Evolutionary conservation across 495 filamentous ascomycete genomes (phyloP), one percentile per base, ranked within the genome.

Genomic region (Penicillium taxi): DNA sequence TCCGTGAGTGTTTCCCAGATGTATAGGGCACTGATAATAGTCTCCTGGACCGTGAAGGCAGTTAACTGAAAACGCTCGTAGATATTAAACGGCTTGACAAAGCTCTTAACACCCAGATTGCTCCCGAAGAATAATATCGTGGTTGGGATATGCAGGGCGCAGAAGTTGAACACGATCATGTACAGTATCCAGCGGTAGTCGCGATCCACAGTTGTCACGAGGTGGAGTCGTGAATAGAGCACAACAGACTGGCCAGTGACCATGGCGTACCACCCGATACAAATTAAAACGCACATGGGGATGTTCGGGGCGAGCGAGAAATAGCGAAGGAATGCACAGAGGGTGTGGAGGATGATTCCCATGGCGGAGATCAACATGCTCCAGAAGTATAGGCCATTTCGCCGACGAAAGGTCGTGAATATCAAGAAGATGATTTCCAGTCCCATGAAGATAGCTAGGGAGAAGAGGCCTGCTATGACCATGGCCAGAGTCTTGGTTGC

Each of bases 21-120:
- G 44, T 75, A 79, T 2, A 74, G 32, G 0, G 47, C 61, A 6
- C 61, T 67, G 39, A 79, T 55, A n/a, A 69, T 39, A 15, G 59
- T 39, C 40, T 77, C 75, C 13, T 72, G 66, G 5, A 65, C 6
- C 26, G 55, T 58, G 32, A 70, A 68, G 3, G 48, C 58, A 1
- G 54, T 48, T 23, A 75, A 48, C 29, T 66, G 61, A 6, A 61
- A 39, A 9, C 56, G 57, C 30, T 73, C 70, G 35, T 60, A 61
- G 21, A 72, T 52, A 7, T 53, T 48, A 42, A 62, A 69, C 1
- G 59, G 47, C 1, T 30, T 25, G 7, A 58, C 32, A 29, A 53
- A 44, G 20, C 37, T 22, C 2, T 47, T 21, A 2, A 37, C 33
- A 6, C 43, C 44, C 12, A 50, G 51, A 9, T 59, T 47, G 38